Evolutionary conservation across 2,329 filamentous ascomycete genomes (phyloP), one percentile per base, ranked within the genome.

Genomic region (Aspergillus flavus): DNA sequence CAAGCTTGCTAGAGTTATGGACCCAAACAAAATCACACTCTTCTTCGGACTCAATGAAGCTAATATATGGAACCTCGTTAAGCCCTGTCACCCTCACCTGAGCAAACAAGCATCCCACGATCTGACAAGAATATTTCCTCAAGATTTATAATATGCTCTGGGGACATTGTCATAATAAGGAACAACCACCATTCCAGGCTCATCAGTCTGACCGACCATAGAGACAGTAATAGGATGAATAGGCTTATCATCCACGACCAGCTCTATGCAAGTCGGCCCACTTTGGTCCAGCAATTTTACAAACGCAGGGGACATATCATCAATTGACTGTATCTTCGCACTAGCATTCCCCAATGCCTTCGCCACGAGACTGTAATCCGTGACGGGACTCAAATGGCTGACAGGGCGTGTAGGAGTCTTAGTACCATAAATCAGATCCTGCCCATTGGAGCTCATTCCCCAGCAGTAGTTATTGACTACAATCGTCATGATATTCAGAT

Each of bases 231-330:
- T 10, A n/a, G 39, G 39, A n/a, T 41, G 39, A 2, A 19, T 10
- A 41, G 39, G 39, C 3, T 41, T 41, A 41, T 41, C 39, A 41
- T 41, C 39, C 39, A 41, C 39, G 39, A 41, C 7, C 19, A 41
- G 19, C 7, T 41, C 39, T 6, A 41, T 41, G 16, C 39, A 41
- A n/a, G 2, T 41, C 0, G 39, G 39, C 1, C 39, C 39, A 4
- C 6, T 41, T 4, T n/a, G 39, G 0, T 2, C 1, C 6, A 9
- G 2, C 39, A 41, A 9, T 0, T 7, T 1, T 10, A 7, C 19
- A 2, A 41, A n/a, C 3, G 39, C 39, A 41, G 39, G 16, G 6
- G 39, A 2, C 16, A 41, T 7, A 41, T 41, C 39, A 9, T 6
- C 16, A 7, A 41, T 9, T 9, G 39, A 9, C 16, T n/a, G 39